A percentile compares a stretch with the other conserved stretches of the same genome.
phyloP scores from a whole-genome alignment of 1,284 basidiomycete genomes.

The Malassezia equina region DNA sequence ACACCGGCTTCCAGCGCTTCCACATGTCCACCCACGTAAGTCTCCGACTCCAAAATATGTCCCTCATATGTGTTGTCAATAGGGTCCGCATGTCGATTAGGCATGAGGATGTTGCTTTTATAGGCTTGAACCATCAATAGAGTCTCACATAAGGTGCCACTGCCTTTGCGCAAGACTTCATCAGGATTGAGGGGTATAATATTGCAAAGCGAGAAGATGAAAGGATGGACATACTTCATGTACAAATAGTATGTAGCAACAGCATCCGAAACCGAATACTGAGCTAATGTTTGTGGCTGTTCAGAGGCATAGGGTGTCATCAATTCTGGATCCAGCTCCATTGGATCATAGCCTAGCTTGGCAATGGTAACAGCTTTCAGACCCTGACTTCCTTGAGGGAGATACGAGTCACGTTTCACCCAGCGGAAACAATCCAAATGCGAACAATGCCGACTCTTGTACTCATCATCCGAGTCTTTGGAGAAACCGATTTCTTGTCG shows the following conservation, averaged over 20 bases:
- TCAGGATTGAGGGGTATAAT: constrained; percentile 96
- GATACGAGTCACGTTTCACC: constrained; percentile 99
- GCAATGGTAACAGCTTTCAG: constrained; percentile 94
- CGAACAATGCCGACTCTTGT: constrained; percentile 81
- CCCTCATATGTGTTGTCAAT: constrained; percentile 90
- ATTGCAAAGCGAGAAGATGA: constrained; percentile 98
- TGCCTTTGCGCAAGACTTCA: constrained; percentile 90
- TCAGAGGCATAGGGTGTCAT: constrained; percentile 99
- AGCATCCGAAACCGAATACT: constrained; percentile 98
- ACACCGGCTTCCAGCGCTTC: constrained; percentile 97
- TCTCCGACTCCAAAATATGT: constrained; percentile 88
- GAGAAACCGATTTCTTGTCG: constrained; percentile 86
- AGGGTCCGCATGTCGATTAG: constrained; percentile 87
- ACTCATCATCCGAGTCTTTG: constrained; percentile 86
- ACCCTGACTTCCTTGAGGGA: constrained; percentile 96
- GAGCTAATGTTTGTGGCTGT: constrained; percentile 84
- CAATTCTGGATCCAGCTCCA: constrained; percentile 92
- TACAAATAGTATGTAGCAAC: constrained; percentile 99
- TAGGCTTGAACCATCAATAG: constrained; percentile 98
- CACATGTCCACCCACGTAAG: constrained; percentile 97
- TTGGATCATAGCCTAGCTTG: constrained; percentile 93
- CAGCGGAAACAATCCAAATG: constrained; percentile 99
- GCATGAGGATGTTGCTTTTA: constrained; percentile 86
- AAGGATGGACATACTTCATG: constrained; percentile 99
- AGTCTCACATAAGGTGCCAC: constrained; percentile 92